Conservation (phyloP, 306 rosid genomes). For the Corylus avellana region DNA sequence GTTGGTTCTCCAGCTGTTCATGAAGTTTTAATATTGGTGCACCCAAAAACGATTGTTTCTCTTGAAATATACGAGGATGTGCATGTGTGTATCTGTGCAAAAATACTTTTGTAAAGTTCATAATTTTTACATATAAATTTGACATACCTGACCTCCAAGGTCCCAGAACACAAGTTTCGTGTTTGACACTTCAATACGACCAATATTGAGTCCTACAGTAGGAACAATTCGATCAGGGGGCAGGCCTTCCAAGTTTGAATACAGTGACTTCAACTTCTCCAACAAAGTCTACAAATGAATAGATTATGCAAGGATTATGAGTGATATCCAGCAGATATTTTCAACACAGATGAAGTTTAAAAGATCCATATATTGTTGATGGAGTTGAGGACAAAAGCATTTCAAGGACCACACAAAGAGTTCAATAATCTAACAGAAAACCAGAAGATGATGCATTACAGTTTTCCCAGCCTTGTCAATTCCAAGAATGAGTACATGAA, state of each 20-base stretch:
- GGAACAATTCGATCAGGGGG: constrained; percentile 98
- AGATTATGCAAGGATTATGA: constrained; percentile 10
- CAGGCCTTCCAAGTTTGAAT: constrained; percentile 82
- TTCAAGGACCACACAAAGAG: constrained; percentile 11
- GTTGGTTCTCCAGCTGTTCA: not conserved
- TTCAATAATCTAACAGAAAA: constrained; percentile 20
- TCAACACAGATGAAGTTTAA: not conserved
- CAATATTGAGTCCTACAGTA: constrained; percentile 97
- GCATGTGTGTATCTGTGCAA: not conserved
- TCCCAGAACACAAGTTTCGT: constrained; percentile 96
- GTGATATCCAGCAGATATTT: constrained; percentile 3
- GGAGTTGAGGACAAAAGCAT: not conserved
- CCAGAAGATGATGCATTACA: constrained; percentile 46
- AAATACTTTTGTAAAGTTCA: not conserved
- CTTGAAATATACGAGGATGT: not conserved
- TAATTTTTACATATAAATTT: not conserved
- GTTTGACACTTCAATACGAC: constrained; percentile 83
- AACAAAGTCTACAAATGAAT: constrained; percentile 71
- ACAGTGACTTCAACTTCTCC: constrained; percentile 86
- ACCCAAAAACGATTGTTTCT: not conserved
- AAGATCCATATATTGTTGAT: not conserved
- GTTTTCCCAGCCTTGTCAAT: constrained; percentile 99
- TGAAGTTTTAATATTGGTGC: not conserved
- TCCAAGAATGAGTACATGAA: constrained; percentile 95
- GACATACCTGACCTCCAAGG: constrained; percentile 96